phyloP scores from a whole-genome alignment of 345 rosid genomes.

The Hypericum androsaemum region DNA sequence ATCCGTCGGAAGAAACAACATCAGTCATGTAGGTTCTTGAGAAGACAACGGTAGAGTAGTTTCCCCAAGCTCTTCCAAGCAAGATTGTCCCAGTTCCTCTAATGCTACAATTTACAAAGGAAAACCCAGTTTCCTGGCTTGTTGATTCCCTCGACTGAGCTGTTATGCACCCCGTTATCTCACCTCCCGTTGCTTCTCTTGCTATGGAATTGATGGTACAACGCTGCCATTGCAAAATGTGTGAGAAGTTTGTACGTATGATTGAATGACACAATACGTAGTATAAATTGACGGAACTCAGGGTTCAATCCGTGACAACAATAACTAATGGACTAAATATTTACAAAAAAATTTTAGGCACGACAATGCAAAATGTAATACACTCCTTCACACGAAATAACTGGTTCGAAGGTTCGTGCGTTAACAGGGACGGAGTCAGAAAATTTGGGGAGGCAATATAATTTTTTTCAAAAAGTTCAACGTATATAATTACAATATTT shows the following conservation, averaged over 20 bases:
- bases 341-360: too few species aligned
- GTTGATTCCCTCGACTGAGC: slow-evolving; percentile 46
- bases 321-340: too few species aligned
- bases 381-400: too few species aligned
- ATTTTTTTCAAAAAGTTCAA: too few species aligned
- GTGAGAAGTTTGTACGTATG: neutral
- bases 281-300: too few species aligned
- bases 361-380: too few species aligned
- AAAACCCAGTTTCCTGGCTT: slow-evolving; percentile 51
- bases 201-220: slow-evolving; percentile 45
- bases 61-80: slow-evolving; percentile 81
- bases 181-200: slow-evolving; percentile 10
- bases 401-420: too few species aligned
- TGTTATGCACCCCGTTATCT: slow-evolving; percentile 38
- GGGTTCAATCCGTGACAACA: too few species aligned
- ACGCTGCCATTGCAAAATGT: slow-evolving; percentile 16
- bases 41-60: slow-evolving; percentile 56
- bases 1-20: slow-evolving; percentile 46
- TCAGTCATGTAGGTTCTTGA: slow-evolving; percentile 51
- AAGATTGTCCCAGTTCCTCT: slow-evolving; percentile 50
- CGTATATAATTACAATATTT: too few species aligned
- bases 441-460: too few species aligned
- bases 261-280: too few species aligned
- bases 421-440: too few species aligned
- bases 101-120: slow-evolving; percentile 53